These are phyloP conservation scores for Pluteus cervinus DNA, from an alignment of 768 basidiomycete species.

Conservation along the genomic window DNA sequence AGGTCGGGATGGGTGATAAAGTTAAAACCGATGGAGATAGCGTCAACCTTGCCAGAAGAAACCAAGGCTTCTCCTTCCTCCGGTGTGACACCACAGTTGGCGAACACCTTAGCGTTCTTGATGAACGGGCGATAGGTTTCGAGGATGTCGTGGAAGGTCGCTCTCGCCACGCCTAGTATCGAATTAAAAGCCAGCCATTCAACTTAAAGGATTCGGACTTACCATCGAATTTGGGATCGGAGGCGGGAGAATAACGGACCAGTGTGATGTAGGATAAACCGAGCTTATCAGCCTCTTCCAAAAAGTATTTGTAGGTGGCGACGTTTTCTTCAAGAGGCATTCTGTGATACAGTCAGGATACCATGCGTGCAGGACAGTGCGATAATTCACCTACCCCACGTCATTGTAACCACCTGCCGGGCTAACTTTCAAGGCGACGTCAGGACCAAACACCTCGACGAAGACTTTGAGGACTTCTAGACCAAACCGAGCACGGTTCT, in stretches of 20 bases:
- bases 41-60: conserved; percentile 26
- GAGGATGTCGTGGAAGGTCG: conserved; percentile 33
- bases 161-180: conserved; percentile 24
- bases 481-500: conserved; percentile 51
- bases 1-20: conserved; percentile 37
- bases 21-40: conserved; percentile 28
- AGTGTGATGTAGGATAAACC: conserved; percentile 25
- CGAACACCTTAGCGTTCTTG: conserved; percentile 28
- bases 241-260: conserved; percentile 16
- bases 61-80: conserved; percentile 32
- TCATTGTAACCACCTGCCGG: conserved; percentile 42
- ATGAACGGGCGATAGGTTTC: conserved; percentile 28
- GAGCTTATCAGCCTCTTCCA: conserved; percentile 33
- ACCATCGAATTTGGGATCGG: conserved; percentile 27
- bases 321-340: conserved; percentile 40
- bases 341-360: conserved; percentile 12
- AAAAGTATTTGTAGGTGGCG: conserved; percentile 34
- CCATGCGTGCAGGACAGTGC: not conserved
- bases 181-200: not conserved
- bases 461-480: conserved; percentile 43
- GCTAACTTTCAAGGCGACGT: conserved; percentile 39
- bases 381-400: conserved; percentile 25
- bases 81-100: conserved; percentile 31
- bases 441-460: conserved; percentile 33
- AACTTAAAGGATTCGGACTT: conserved; percentile 1